A percentile compares a stretch with the other conserved stretches of the same genome.
Evolutionary conservation across 2,329 filamentous ascomycete species (phyloP).

Genomic region (Ceratocystis ficicola): DNA sequence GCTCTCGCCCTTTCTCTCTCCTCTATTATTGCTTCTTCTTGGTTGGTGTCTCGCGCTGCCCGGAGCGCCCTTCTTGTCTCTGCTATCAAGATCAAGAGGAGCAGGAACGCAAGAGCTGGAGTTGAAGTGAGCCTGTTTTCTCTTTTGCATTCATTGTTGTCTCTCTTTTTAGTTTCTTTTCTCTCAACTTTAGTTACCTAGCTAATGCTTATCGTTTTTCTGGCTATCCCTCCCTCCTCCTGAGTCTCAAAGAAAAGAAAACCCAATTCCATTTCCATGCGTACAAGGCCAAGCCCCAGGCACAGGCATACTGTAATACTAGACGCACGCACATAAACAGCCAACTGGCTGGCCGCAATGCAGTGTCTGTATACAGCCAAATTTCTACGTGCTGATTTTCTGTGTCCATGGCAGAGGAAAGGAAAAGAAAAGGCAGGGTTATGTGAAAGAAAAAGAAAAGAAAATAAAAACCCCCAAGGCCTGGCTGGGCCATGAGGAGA

Average conservation of each 20-base stretch:
- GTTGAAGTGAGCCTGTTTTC: not conserved
- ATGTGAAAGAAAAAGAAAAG: not conserved
- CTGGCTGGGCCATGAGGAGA: not conserved
- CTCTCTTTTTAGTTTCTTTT: not conserved
- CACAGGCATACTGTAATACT: not conserved
- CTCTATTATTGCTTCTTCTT: not conserved
- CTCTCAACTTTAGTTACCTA: not conserved
- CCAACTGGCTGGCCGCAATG: too few relatives aligned
- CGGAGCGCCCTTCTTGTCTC: conserved; percentile 3
- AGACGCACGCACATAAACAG: not conserved
- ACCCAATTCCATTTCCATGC: not conserved
- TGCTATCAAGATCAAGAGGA: too few relatives aligned
- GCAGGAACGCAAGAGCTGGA: not conserved
- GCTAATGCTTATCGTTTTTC: not conserved
- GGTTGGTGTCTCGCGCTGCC: conserved; percentile 4
- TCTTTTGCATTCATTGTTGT: not conserved
- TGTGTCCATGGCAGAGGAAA: not conserved
- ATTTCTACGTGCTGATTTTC: not conserved
- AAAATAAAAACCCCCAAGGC: not conserved
- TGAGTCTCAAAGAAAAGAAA: not conserved
- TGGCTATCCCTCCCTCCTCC: not conserved
- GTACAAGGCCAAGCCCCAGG: too few relatives aligned
- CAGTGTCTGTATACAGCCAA: not conserved
- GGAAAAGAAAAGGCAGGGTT: not conserved
- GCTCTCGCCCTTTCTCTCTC: too few relatives aligned